Evolutionary conservation across 1,284 basidiomycete genomes (phyloP).

Genomic region (Wolfiporia cocos): DNA sequence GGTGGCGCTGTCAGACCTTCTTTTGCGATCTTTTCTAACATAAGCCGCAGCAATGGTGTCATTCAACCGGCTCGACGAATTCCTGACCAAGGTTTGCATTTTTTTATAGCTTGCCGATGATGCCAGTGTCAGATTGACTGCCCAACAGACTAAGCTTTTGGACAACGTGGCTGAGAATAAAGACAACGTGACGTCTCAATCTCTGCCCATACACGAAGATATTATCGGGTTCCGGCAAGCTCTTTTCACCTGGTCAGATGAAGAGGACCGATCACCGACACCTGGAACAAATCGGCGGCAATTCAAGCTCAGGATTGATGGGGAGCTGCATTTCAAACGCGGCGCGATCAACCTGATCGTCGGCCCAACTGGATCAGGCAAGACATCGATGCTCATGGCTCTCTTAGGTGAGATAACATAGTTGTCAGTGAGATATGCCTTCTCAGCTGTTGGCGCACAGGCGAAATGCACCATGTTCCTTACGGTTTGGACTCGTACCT

Average conservation of each 20-base stretch:
- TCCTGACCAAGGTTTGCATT: constrained; percentile 36
- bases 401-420: too few relatives aligned
- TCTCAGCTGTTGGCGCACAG: constrained; percentile 20
- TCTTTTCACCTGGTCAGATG: constrained; percentile 32
- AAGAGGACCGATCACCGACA: constrained; percentile 10
- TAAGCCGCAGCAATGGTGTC: constrained; percentile 42
- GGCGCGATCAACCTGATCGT: constrained; percentile 55
- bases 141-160: constrained; percentile 42
- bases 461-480: constrained; percentile 52
- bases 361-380: constrained; percentile 51
- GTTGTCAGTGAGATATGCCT: constrained; percentile 13
- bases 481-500: constrained; percentile 48
- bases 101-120: too few relatives aligned
- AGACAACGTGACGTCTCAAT: too few relatives aligned
- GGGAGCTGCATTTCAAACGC: constrained; percentile 50
- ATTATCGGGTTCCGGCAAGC: constrained; percentile 34
- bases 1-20: constrained; percentile 6
- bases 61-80: constrained; percentile 40
- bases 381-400: constrained; percentile 44
- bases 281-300: constrained; percentile 19
- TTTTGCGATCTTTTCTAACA: constrained; percentile 8
- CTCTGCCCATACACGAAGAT: too few relatives aligned
- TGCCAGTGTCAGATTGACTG: too few relatives aligned
- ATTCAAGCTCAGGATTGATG: constrained; percentile 42
- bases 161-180: too few relatives aligned